Evolutionary conservation across 106 monocot genomes (phyloP).

Genomic region (Xerophyta viscosa): DNA sequence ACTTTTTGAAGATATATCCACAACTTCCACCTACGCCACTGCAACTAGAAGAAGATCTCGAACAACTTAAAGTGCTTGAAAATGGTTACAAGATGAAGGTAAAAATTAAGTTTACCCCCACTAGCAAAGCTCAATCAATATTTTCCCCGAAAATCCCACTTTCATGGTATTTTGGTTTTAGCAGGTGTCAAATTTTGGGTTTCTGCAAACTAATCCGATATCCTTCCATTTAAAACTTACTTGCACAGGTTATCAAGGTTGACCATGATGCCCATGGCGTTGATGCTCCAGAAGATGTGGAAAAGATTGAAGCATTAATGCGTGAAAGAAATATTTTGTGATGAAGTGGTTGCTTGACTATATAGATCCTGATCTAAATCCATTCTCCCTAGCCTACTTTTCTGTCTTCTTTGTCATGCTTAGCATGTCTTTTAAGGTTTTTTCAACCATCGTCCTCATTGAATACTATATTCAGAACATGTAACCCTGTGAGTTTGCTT

Average conservation of each 20-base stretch:
- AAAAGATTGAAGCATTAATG: constrained; percentile 76
- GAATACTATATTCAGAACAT: too few relatives aligned
- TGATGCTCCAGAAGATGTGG: constrained; percentile 78
- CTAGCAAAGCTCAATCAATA: neutral
- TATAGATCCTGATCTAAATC: too few relatives aligned
- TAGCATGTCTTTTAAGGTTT: too few relatives aligned
- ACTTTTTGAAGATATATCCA: constrained; percentile 80
- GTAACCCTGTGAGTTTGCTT: too few relatives aligned
- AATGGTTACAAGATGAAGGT: constrained; percentile 99
- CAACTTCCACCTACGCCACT: constrained; percentile 76
- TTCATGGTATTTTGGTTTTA: neutral
- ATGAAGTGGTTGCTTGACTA: too few relatives aligned
- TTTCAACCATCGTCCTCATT: too few relatives aligned
- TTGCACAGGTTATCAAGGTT: constrained; percentile 78
- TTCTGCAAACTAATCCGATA: neutral
- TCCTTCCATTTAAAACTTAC: neutral
- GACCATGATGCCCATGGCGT: constrained; percentile 98
- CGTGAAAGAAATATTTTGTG: constrained; percentile 57
- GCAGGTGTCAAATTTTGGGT: neutral
- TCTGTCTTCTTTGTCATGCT: too few relatives aligned
- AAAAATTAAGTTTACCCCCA: constrained; percentile 3
- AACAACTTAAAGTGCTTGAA: constrained; percentile 96
- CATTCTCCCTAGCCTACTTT: too few relatives aligned
- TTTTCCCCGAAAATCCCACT: neutral
- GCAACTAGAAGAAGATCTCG: constrained; percentile 96